Evolutionary conservation across 192 early-diverging fungal species (phyloP).

Genomic region (Piromyces sp.): DNA sequence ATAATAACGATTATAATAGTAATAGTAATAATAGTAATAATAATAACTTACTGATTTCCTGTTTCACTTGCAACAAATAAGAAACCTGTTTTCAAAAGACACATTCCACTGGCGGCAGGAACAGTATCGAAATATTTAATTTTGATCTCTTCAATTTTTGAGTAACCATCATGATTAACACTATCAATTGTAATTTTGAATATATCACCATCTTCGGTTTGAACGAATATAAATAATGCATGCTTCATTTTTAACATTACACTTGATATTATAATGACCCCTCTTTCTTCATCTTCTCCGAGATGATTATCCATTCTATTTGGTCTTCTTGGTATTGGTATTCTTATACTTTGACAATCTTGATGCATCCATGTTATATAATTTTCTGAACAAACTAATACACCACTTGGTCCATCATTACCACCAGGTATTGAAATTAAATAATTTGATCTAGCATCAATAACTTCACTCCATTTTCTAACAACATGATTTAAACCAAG

Average conservation of each 20-base stretch:
- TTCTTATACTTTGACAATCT: slow-evolving; percentile 33
- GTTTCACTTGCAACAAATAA: slow-evolving; percentile 82
- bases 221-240: slow-evolving; percentile 77
- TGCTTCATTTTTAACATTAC: slow-evolving; percentile 85
- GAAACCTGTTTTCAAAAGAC: slow-evolving; percentile 82
- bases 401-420: slow-evolving; percentile 86
- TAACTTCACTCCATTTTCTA: slow-evolving; percentile 78
- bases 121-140: slow-evolving; percentile 94
- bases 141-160: slow-evolving; percentile 34
- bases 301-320: slow-evolving; percentile 30
- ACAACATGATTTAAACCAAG: slow-evolving; percentile 97
- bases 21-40: slow-evolving; percentile 1
- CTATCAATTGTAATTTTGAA: slow-evolving; percentile 83
- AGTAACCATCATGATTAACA: slow-evolving; percentile 31
- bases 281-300: slow-evolving; percentile 21
- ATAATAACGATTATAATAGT: background rate
- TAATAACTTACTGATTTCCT: slow-evolving; percentile 66
- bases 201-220: slow-evolving; percentile 84
- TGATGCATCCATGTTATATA: slow-evolving; percentile 74
- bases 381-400: slow-evolving; percentile 85
- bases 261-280: slow-evolving; percentile 57
- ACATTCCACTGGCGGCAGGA: slow-evolving; percentile 55
- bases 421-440: slow-evolving; percentile 63
- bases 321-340: slow-evolving; percentile 67
- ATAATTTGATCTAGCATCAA: slow-evolving; percentile 54